A percentile compares a stretch with the other conserved stretches of the same genome.
Conservation (phyloP, 1,139 yeast genomes). For the Blastobotrys aristatus region DNA sequence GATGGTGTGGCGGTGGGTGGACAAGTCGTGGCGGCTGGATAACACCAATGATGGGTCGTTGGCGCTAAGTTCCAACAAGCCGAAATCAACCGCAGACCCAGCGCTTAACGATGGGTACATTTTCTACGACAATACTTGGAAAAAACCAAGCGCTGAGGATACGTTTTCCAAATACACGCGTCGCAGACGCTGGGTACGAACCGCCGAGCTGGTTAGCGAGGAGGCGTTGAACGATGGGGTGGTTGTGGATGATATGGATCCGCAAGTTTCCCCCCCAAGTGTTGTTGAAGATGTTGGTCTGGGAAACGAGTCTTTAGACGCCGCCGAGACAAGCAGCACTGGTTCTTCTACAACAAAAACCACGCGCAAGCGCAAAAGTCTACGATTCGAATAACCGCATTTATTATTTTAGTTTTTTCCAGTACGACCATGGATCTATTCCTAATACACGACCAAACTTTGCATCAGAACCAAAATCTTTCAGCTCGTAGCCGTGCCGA, state of each 20-base stretch:
- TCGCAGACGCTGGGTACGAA: conserved; percentile 91
- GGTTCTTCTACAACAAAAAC: background rate
- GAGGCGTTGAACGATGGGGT: conserved; percentile 8
- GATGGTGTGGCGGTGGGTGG: conserved; percentile 92
- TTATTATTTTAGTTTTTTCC: conserved; percentile 12
- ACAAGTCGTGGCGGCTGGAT: conserved; percentile 85
- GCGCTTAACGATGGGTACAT: conserved; percentile 77
- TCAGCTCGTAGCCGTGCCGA: conserved; percentile 36
- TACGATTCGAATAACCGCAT: conserved; percentile 10
- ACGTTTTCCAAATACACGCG: conserved; percentile 87
- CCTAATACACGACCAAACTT: conserved; percentile 36
- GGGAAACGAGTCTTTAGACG: background rate
- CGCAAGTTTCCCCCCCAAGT: background rate
- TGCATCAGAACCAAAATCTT: conserved; percentile 29
- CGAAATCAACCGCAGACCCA: conserved; percentile 74
- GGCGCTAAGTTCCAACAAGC: conserved; percentile 58
- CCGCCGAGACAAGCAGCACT: background rate
- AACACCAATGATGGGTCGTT: conserved; percentile 83
- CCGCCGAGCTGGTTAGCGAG: conserved; percentile 67
- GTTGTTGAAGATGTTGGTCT: background rate
- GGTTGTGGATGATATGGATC: background rate
- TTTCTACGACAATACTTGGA: conserved; percentile 92
- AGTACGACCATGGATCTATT: conserved; percentile 38
- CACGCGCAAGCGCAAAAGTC: conserved; percentile 9
- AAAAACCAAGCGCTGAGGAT: conserved; percentile 82